These are phyloP conservation scores for Coccinonectria pachysandricola DNA, from an alignment of 2,329 filamentous ascomycete genomes.

Conservation along the genomic window DNA sequence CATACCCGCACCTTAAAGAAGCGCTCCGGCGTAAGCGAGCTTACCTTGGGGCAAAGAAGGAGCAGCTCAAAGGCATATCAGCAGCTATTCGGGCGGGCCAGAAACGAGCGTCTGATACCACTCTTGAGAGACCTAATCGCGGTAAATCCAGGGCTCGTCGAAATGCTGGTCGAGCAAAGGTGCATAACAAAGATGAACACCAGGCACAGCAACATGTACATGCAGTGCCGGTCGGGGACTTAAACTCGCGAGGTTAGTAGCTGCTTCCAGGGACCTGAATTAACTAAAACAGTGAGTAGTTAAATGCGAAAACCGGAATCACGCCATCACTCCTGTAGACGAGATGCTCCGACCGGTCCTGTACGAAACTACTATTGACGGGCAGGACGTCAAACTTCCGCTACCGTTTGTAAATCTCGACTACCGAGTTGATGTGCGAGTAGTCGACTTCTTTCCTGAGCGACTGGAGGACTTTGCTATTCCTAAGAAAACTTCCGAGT, in stretches of 20 bases:
- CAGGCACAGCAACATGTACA: constrained; percentile 18
- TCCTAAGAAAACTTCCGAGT: constrained; percentile 33
- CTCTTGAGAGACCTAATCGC: too few relatives aligned
- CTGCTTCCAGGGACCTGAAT: too few relatives aligned
- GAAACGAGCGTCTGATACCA: constrained; percentile 27
- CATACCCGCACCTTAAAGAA: constrained; percentile 40
- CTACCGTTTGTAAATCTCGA: constrained; percentile 67
- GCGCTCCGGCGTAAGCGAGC: constrained; percentile 53
- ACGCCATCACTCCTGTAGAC: constrained; percentile 24
- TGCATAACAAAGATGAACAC: constrained; percentile 5
- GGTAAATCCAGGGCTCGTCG: constrained; percentile 18
- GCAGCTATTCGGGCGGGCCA: constrained; percentile 26
- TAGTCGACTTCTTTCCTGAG: constrained; percentile 70
- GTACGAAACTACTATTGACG: constrained; percentile 34
- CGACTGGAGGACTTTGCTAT: constrained; percentile 61
- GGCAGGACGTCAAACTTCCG: constrained; percentile 23
- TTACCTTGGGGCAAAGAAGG: constrained; percentile 45
- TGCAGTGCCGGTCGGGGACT: constrained; percentile 15
- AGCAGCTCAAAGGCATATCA: constrained; percentile 26
- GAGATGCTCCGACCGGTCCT: constrained; percentile 29
- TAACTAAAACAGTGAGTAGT: constrained; percentile 29
- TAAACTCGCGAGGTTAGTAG: constrained; percentile 25
- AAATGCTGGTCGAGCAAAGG: constrained; percentile 8
- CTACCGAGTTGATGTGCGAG: constrained; percentile 60
- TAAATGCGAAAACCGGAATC: constrained; percentile 34